Conservation (phyloP, 495 filamentous ascomycete species). For the Lepraria neglecta region DNA sequence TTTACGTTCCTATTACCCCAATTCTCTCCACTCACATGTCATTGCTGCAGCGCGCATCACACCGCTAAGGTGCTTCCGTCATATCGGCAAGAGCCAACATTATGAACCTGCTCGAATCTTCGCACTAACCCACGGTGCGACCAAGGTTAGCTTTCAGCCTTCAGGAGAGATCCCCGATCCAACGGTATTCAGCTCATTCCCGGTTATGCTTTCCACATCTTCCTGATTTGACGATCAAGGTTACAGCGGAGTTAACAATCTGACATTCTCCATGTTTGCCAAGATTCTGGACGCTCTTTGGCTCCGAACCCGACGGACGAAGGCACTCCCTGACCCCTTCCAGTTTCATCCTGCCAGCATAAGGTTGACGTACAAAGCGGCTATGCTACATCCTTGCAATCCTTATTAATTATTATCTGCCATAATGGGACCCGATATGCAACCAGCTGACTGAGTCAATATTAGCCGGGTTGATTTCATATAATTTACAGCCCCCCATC, state of each 20-base stretch:
- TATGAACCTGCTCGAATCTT: too few species aligned
- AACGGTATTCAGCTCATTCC: too few species aligned
- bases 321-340: not conserved
- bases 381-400: slow-evolving; percentile 2
- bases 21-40: not conserved
- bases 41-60: not conserved
- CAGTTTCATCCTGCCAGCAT: not conserved
- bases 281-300: not conserved
- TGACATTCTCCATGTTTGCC: not conserved
- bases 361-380: slow-evolving; percentile 5
- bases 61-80: slow-evolving; percentile 2
- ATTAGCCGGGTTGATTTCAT: not conserved
- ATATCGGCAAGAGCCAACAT: too few species aligned
- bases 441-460: slow-evolving; percentile 11
- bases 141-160: not conserved
- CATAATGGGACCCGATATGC: not conserved
- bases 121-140: slow-evolving; percentile 3
- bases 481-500: not conserved
- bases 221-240: not conserved
- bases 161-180: too few species aligned
- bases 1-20: slow-evolving; percentile 3
- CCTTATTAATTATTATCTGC: not conserved
- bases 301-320: not conserved
- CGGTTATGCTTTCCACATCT: not conserved
- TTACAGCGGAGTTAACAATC: not conserved